Evolutionary conservation across 371 early-diverging fungal species (phyloP), one percentile per base, ranked within the genome.

Genomic region (Mortierella sp.): DNA sequence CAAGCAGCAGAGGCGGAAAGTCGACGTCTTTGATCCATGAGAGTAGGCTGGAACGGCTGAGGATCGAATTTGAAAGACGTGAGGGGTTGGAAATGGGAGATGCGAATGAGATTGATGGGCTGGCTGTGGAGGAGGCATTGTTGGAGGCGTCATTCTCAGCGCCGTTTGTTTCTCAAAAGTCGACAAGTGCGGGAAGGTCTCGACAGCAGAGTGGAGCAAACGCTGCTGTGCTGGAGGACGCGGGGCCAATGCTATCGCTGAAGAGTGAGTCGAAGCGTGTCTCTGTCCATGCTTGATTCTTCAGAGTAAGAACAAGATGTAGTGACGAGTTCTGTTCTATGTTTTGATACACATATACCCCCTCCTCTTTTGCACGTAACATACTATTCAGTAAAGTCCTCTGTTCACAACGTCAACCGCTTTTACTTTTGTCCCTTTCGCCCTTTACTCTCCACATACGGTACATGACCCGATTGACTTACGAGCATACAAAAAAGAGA

Each of bases 71-170:
- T 77, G 81, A 85, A 69, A 75, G 55, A 43, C 69, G 86, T 0
- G 86, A 81, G 43, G 79, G 79, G 0, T 76, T 76, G 43, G 85
- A 85, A 28, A 21, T 85, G 31, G n/a, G 59, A 10, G 86, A 85
- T 72, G 86, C 86, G 21, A 79, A 81, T 71, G 86, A 85, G 57
- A 81, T 85, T 43, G 81, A 81, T 34, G 86, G 81, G 0, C 59
- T 81, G 54, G 77, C 43, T 5, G 81, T 81, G 4, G 86, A 85
- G 43, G 86, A 81, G 11, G 79, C 79, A 13, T n/a, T 79, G 34
- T 24, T 51, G 43, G 64, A 69, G 44, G 61, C 74, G n/a, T 78
- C 82, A 1, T 74, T 81, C 50, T 81, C 86, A 5, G 74, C 79
- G 5, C 79, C 81, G 2, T 77, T 74, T 67, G 77, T 80, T 16